Base-by-base conservation (phyloP, 257 asterid species). In the Solanum gracilifrons region DNA sequence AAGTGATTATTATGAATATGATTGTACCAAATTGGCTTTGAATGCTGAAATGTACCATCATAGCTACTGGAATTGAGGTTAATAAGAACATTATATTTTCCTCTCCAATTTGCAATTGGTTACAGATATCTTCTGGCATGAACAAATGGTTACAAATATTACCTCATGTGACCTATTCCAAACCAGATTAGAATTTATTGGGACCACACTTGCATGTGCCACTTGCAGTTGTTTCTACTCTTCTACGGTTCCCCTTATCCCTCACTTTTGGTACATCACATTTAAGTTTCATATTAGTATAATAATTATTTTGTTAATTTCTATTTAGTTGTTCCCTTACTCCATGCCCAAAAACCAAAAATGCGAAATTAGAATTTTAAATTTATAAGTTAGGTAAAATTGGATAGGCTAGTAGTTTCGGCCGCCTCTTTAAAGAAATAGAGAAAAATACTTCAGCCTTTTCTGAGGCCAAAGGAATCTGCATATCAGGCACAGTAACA, bases 201-300 rank as follows among this genome's bases (percentile, higher is more conserved):
- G 98, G 98, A 90, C 96, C 96, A 89, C 96, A 89, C 92, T 89
- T 87, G 64, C 98, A 93, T 92, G 88, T 82, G 94, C 94, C 88
- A 87, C 91, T 92, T 90, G 88, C 93, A 89, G 90, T 90, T 66
- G 73, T 89, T 76, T n/a, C 83, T 55, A 25, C 36, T 64, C 60
- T 69, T 35, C 41, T 46, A 71, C 21, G n/a, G 55, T 36, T 25
- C 6, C 46, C 77, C 21, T 39, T 36, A 15, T 23, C 55, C 46
- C 66, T 32, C 46, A 20, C 27, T 32, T 39, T 83, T 10, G 5
- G 8, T 62, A 58, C 83, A 75, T 75, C 58, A 75, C 84, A 41
- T 68, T 43, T 43, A 77, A 25, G 64, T 23, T 79, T 25, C 21
- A 41, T 43, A n/a, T 7, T 37, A n/a, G 35, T 66, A 66, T 13